Conservation (phyloP, 208 protist species). For the Crithidia bombi region DNA sequence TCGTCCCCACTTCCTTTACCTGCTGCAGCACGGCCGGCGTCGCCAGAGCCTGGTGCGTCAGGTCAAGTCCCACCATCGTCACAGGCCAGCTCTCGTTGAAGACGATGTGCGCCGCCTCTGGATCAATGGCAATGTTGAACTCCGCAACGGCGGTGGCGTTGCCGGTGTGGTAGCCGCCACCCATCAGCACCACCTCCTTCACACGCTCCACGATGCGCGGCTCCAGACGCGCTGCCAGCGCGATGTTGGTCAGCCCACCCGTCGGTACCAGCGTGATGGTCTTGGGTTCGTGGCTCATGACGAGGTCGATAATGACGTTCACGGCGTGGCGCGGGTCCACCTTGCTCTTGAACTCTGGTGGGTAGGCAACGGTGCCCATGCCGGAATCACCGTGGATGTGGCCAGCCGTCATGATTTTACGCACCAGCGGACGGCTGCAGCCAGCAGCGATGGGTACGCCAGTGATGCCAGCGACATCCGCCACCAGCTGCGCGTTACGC, state of each 20-base stretch:
- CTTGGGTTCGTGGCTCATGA: constrained; percentile 60
- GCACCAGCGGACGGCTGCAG: constrained; percentile 50
- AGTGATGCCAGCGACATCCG: constrained; percentile 41
- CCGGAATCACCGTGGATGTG: constrained; percentile 83
- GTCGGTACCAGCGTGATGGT: constrained; percentile 68
- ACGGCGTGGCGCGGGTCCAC: constrained; percentile 58
- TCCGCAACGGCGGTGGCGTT: constrained; percentile 71
- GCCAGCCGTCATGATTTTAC: constrained; percentile 33
- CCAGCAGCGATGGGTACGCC: constrained; percentile 58
- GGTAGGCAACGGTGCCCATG: constrained; percentile 51
- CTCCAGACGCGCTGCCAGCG: constrained; percentile 67
- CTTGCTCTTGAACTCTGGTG: constrained; percentile 25
- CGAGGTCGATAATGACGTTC: constrained; percentile 55
- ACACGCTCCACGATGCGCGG: constrained; percentile 73
- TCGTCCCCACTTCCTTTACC: constrained; percentile 47
- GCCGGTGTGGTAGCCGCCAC: constrained; percentile 60
- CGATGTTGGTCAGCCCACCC: constrained; percentile 86
- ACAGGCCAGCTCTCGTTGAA: constrained; percentile 65
- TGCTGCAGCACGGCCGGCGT: constrained; percentile 49
- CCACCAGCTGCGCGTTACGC: constrained; percentile 58
- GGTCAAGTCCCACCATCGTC: constrained; percentile 86
- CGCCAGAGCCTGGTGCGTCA: constrained; percentile 76
- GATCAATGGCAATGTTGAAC: constrained; percentile 83
- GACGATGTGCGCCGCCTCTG: constrained; percentile 80
- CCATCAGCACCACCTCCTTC: constrained; percentile 83